A percentile compares a stretch with the other conserved stretches of the same genome.
Evolutionary conservation across 2,329 filamentous ascomycete genomes (phyloP).

Genomic region (Apiospora sp.): DNA sequence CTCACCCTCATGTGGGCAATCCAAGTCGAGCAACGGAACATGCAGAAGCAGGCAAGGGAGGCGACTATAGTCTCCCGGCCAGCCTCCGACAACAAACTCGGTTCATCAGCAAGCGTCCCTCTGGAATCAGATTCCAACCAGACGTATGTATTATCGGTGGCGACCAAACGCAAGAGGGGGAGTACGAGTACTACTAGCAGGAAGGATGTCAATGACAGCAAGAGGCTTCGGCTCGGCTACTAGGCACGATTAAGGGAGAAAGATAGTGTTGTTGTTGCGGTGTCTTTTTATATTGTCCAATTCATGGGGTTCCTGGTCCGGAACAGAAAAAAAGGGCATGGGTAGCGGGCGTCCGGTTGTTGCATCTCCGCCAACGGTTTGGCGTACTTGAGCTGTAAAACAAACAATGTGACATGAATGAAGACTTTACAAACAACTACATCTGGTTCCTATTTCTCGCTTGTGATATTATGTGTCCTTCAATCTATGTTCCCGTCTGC

Average conservation of each 20-base stretch:
- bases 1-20: conserved; percentile 47
- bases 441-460: not conserved
- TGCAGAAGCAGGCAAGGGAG: conserved; percentile 29
- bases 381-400: conserved; percentile 24
- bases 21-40: conserved; percentile 44
- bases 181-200: not conserved
- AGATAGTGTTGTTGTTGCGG: too few relatives aligned
- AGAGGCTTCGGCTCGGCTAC: conserved; percentile 28
- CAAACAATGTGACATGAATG: conserved; percentile 24
- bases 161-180: conserved; percentile 28
- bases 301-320: not conserved
- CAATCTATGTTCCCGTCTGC: not conserved
- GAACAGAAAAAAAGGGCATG: conserved; percentile 11
- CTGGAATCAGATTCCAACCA: conserved; percentile 27
- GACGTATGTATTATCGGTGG: conserved; percentile 27
- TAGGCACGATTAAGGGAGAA: not conserved
- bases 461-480: not conserved
- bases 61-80: conserved; percentile 30
- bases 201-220: conserved; percentile 21
- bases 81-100: conserved; percentile 27
- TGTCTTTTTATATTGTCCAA: conserved; percentile 8
- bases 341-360: conserved; percentile 23
- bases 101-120: conserved; percentile 28
- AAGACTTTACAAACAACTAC: conserved; percentile 8
- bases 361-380: conserved; percentile 19